Evolutionary conservation across 2,329 filamentous ascomycete genomes (phyloP), one percentile per base, ranked within the genome.

Genomic region (Fusarium devonianum): DNA sequence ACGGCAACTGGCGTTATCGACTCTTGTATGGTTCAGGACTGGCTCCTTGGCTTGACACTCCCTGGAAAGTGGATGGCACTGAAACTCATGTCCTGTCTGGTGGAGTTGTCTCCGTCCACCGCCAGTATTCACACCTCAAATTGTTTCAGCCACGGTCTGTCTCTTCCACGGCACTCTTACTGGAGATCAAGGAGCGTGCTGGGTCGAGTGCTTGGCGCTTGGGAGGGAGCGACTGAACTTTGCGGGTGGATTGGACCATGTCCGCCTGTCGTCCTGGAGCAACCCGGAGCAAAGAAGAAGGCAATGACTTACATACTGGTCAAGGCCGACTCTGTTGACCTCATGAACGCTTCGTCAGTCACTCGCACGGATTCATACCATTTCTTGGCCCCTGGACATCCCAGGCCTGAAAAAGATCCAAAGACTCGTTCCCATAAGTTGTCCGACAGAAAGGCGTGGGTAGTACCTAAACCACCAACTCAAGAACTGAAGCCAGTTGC

Each of bases 161-260:
- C 32, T n/a, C 10, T 52, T 8, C 36, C 25, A 6, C 8, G 26
- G 10, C 32, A 29, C 7, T 49, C 49, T 1, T 53, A 53, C 19
- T 53, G 49, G 49, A 38, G 43, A 21, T 26, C 34, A 7, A 21
- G 37, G 5, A 43, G 33, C 14, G 49, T 53, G 2, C 29, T 53
- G 21, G 49, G 34, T 4, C 28, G 49, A 10, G 28, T 49, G 1
- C 44, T 41, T 5, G 38, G 38, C 9, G 34, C 43, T 17, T 40
- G 34, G 43, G 29, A 34, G 16, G 43, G 43, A n/a, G 37, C 39
- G 5, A 23, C 22, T 6, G 21, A 37, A n/a, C 28, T 39, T 1
- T 49, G 44, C 25, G 49, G 49, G 3, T 53, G 49, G 49, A 19
- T 53, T 19, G 49, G 49, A 2, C 49, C 49, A 18, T 53, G 49